phyloP scores from a whole-genome alignment of 306 rosid species.

The Vigna reflexopilosa region DNA sequence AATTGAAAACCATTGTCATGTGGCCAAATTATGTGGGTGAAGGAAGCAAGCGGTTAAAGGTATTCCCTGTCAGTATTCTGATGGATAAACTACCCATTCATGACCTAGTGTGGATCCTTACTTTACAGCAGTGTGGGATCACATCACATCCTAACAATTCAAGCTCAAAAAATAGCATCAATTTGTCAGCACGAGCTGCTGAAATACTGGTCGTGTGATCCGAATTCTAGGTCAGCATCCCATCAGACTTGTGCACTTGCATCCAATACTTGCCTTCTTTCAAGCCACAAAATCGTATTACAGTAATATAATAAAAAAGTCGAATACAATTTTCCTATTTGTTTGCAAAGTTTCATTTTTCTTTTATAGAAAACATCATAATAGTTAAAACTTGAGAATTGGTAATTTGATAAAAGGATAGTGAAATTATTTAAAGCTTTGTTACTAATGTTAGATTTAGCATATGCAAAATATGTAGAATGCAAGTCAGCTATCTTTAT shows the following conservation, averaged over 20 bases:
- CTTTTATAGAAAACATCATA: constrained; percentile 6
- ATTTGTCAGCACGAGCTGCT: background rate
- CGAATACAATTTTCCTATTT: background rate
- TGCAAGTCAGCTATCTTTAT: background rate
- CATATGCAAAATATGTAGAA: background rate
- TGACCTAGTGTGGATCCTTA: background rate
- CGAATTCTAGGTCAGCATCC: background rate
- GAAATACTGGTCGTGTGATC: no score
- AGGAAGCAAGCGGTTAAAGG: background rate
- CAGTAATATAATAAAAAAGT: background rate
- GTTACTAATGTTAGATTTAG: background rate
- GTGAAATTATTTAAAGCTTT: background rate
- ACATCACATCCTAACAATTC: background rate
- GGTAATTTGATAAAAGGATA: constrained; percentile 4
- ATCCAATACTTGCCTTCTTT: background rate
- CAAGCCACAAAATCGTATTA: constrained; percentile 11
- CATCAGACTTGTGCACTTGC: background rate
- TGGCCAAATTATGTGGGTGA: background rate
- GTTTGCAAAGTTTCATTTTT: background rate
- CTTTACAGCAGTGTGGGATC: constrained; percentile 11
- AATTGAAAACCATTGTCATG: constrained; percentile 6
- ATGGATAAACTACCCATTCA: background rate
- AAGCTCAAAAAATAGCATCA: background rate
- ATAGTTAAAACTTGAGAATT: constrained; percentile 5
- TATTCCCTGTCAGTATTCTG: background rate